Evolutionary conservation across 139 green algal species (phyloP).

Genomic region (Eudorina sp.): DNA sequence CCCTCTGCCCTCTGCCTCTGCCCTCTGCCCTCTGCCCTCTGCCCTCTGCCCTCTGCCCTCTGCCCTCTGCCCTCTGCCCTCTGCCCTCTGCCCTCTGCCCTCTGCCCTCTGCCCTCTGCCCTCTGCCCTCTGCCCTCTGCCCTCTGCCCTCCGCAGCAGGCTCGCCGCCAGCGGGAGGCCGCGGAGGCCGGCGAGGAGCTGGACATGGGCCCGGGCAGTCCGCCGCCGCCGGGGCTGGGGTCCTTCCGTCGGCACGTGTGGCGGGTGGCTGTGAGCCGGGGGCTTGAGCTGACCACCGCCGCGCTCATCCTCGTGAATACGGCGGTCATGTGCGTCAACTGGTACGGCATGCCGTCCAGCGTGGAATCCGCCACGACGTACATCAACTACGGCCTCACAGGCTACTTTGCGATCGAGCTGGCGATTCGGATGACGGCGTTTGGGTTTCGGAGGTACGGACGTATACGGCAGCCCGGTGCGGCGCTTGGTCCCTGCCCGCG

Average conservation of each 20-base stretch:
- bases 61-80: no score
- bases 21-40: no score
- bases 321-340: conserved; percentile 54
- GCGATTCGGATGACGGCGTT: conserved; percentile 41
- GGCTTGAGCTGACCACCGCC: background rate
- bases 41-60: no score
- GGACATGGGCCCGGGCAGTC: background rate
- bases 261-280: background rate
- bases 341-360: conserved; percentile 58
- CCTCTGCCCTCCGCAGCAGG: background rate
- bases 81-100: no score
- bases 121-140: no score
- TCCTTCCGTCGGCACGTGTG: background rate
- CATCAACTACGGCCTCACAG: conserved; percentile 73
- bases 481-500: no score
- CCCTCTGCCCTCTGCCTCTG: no score
- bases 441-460: background rate
- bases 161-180: background rate
- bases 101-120: no score
- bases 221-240: background rate
- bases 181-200: background rate
- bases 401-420: conserved; percentile 70
- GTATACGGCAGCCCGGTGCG: background rate
- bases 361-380: conserved; percentile 49
- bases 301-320: conserved; percentile 57